Evolutionary conservation across 169 alveolate species (phyloP).

Genomic region (Cryptosporidium ryanae): DNA sequence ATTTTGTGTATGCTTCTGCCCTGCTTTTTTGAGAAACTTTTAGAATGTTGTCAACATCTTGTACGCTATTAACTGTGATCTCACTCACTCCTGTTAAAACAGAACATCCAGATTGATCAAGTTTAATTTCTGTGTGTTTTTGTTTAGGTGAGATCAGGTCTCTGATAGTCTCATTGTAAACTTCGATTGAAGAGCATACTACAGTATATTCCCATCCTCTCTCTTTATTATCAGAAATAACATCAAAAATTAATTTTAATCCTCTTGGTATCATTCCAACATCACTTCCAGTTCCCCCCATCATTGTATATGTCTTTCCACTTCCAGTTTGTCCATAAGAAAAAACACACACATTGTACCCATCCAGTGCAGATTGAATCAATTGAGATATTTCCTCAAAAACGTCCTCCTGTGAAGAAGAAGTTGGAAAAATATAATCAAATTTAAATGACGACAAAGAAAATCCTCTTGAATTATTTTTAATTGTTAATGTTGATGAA

Average conservation of each 20-base stretch:
- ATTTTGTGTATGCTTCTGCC: constrained; percentile 84
- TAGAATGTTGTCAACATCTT: constrained; percentile 81
- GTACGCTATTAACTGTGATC: constrained; percentile 76
- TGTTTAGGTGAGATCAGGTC: constrained; percentile 81
- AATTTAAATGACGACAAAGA: constrained; percentile 77
- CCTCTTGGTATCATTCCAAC: constrained; percentile 89
- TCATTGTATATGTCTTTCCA: constrained; percentile 88
- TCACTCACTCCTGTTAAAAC: constrained; percentile 76
- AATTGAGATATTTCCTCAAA: constrained; percentile 84
- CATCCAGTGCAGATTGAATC: constrained; percentile 84
- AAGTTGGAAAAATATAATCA: constrained; percentile 81
- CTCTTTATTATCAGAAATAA: constrained; percentile 65
- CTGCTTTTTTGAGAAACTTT: constrained; percentile 84
- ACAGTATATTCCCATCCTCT: constrained; percentile 80
- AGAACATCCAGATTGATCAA: constrained; percentile 74
- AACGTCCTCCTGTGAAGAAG: constrained; percentile 78
- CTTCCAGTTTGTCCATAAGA: constrained; percentile 90
- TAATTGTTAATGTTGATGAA: constrained; percentile 68
- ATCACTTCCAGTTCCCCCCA: constrained; percentile 80
- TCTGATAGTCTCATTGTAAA: constrained; percentile 86
- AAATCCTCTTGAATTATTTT: constrained; percentile 19
- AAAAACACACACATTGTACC: constrained; percentile 85
- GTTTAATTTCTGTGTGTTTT: constrained; percentile 76
- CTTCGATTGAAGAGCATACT: constrained; percentile 82
- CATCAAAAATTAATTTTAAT: constrained; percentile 81